Percentiles rank a stretch among this genome's conserved stretches.
These are phyloP conservation scores for Neckera pumila DNA, from an alignment of 225 moss, liverwort and hornwort species.

Conservation along the genomic window DNA sequence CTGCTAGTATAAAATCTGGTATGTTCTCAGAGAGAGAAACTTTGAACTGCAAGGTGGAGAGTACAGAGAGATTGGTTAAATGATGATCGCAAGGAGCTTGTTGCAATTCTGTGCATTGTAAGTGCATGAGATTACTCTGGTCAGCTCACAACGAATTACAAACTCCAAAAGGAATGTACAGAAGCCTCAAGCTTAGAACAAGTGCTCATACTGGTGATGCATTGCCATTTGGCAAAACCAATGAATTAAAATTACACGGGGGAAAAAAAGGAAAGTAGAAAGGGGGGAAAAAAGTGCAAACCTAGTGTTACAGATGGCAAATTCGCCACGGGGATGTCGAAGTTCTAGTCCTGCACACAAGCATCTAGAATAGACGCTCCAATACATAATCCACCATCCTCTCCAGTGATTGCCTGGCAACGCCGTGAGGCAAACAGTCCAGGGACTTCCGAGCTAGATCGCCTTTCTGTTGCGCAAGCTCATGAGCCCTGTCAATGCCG, in stretches of 20 bases:
- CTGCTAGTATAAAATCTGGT: not conserved
- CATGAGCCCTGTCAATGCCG: constrained; percentile 70
- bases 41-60: not conserved
- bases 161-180: not conserved
- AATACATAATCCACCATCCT: constrained; percentile 87
- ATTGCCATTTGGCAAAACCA: constrained; percentile 33
- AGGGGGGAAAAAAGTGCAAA: not conserved
- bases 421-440: constrained; percentile 56
- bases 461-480: constrained; percentile 72
- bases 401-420: constrained; percentile 54
- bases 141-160: not conserved
- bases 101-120: not conserved
- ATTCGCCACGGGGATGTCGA: not conserved
- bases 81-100: not conserved
- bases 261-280: not conserved
- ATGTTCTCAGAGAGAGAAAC: not conserved
- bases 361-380: constrained; percentile 49
- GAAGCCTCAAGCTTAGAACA: not conserved
- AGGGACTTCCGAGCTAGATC: constrained; percentile 50
- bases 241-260: constrained; percentile 21
- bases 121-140: not conserved
- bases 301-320: constrained; percentile 21
- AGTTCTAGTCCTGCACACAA: not conserved
- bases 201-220: not conserved
- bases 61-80: not conserved